A percentile compares a stretch with the other conserved stretches of the same genome.
Conservation (phyloP, 352 stramenopile species). For the Albugo laibachii region DNA sequence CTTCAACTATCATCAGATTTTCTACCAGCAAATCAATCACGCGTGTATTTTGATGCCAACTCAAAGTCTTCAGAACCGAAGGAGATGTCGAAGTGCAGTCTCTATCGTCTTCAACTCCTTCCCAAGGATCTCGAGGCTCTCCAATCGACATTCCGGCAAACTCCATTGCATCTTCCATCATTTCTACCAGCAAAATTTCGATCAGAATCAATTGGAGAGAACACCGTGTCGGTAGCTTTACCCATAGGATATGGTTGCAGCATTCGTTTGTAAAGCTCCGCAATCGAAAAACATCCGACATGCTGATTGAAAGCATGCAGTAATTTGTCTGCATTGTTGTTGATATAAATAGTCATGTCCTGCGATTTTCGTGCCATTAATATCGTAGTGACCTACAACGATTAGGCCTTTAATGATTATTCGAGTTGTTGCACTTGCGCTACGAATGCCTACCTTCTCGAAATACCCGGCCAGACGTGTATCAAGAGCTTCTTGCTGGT, state of each 20-base stretch:
- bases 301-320: constrained; percentile 45
- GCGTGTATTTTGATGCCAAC: constrained; percentile 46
- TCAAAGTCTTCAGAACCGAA: constrained; percentile 29
- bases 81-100: constrained; percentile 35
- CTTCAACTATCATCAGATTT: constrained; percentile 17
- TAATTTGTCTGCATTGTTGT: constrained; percentile 61
- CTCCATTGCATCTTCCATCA: constrained; percentile 61
- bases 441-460: constrained; percentile 62
- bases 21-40: constrained; percentile 46
- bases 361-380: constrained; percentile 77
- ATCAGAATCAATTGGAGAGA: too few relatives aligned
- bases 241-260: constrained; percentile 62
- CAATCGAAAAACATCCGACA: constrained; percentile 51
- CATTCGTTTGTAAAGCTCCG: constrained; percentile 65
- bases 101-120: constrained; percentile 57
- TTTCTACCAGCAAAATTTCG: too few relatives aligned
- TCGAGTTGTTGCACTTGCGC: too few relatives aligned
- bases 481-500: constrained; percentile 68
- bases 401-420: too few relatives aligned
- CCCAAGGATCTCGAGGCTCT: constrained; percentile 56
- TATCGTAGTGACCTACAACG: constrained; percentile 34
- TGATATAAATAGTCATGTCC: constrained; percentile 66
- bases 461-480: constrained; percentile 91
- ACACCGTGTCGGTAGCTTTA: constrained; percentile 1
- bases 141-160: constrained; percentile 61